Evolutionary conservation across 73 alveolate genomes (phyloP).

Genomic region (Symbiodinium pilosum): DNA sequence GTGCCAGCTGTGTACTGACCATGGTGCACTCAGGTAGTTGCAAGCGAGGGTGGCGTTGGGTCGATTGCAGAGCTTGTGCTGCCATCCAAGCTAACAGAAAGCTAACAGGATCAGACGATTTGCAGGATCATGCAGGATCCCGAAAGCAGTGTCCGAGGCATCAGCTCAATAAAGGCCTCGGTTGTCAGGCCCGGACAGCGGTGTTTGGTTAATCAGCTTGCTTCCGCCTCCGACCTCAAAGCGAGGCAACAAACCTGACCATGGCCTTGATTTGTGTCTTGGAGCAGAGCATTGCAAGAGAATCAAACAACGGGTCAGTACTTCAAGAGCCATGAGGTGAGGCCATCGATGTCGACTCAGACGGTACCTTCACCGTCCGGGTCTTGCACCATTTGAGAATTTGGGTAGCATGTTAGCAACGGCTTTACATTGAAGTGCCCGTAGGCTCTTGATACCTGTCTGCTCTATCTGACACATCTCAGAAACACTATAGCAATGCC

Average conservation of each 20-base stretch:
- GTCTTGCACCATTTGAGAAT: background rate
- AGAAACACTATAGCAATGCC: too few relatives aligned
- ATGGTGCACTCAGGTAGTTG: constrained; percentile 24
- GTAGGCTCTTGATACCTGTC: too few relatives aligned
- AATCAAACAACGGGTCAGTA: background rate
- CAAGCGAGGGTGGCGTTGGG: constrained; percentile 44
- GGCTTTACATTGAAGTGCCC: too few relatives aligned
- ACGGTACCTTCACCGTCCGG: constrained; percentile 71
- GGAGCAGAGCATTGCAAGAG: background rate
- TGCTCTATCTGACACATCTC: too few relatives aligned
- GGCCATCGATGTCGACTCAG: constrained; percentile 47
- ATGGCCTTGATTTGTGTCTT: constrained; percentile 53
- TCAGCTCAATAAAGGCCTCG: background rate
- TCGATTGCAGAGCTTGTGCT: constrained; percentile 39
- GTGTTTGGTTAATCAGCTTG: too few relatives aligned
- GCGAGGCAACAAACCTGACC: constrained; percentile 31
- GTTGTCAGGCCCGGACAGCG: constrained; percentile 6
- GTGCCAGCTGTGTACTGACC: too few relatives aligned
- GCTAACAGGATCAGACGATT: too few relatives aligned
- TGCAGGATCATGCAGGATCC: too few relatives aligned
- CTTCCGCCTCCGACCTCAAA: background rate
- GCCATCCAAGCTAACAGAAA: too few relatives aligned
- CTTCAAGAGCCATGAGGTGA: constrained; percentile 12
- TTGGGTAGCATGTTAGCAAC: too few relatives aligned
- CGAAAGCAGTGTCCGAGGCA: background rate